phyloP scores from a whole-genome alignment of 1,139 yeast genomes.

The Kodamaea suecica region DNA sequence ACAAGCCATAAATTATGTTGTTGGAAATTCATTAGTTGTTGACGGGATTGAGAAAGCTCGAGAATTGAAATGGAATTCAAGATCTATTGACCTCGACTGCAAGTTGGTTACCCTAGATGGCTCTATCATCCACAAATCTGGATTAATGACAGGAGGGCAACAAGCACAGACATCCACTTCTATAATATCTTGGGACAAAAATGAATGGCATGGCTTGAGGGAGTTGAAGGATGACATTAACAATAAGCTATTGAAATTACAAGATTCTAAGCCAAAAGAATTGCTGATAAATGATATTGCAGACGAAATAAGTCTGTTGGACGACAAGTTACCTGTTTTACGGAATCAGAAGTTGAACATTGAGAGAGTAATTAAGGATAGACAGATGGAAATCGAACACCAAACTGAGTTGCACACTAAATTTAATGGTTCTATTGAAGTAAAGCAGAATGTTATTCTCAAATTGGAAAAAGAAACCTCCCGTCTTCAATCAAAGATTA shows the following conservation, averaged over 20 bases:
- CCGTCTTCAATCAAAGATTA: constrained; percentile 25
- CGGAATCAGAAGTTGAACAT: constrained; percentile 49
- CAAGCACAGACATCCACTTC: constrained; percentile 36
- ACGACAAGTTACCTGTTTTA: constrained; percentile 51
- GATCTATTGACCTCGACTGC: constrained; percentile 46
- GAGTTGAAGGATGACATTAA: constrained; percentile 60
- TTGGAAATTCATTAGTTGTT: constrained; percentile 81
- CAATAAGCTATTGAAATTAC: constrained; percentile 50
- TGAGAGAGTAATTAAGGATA: constrained; percentile 53
- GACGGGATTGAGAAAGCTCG: constrained; percentile 69
- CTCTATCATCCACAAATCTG: constrained; percentile 77
- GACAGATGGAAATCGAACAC: constrained; percentile 53
- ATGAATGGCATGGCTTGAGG: constrained; percentile 58
- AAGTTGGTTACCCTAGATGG: constrained; percentile 85
- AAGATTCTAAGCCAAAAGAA: constrained; percentile 51
- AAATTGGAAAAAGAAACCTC: constrained; percentile 32
- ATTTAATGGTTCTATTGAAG: constrained; percentile 17
- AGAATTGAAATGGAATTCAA: constrained; percentile 62
- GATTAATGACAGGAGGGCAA: constrained; percentile 90
- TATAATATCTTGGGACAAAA: constrained; percentile 65
- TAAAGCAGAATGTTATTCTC: constrained; percentile 21
- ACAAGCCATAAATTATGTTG: constrained; percentile 75
- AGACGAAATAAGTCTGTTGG: constrained; percentile 55
- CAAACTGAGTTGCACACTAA: constrained; percentile 30
- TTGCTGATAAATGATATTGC: constrained; percentile 53